Percentiles rank a stretch among this genome's conserved stretches.
phyloP scores from a whole-genome alignment of 2,329 filamentous ascomycete genomes.

The Claviceps digitariae region DNA sequence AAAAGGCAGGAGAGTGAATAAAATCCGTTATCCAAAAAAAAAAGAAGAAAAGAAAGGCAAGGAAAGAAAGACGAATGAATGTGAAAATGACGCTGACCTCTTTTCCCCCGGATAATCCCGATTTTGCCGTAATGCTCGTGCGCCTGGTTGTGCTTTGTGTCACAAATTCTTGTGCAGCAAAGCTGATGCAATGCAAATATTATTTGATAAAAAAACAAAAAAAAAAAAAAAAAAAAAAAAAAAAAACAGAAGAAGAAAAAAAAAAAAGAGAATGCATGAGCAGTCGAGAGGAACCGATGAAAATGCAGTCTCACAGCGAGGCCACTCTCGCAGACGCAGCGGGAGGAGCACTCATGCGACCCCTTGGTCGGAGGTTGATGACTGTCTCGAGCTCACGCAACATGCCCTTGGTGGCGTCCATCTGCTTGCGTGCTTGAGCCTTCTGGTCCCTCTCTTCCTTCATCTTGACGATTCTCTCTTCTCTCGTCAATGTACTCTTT shows the following conservation, averaged over 20 bases:
- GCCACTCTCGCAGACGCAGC: conserved; percentile 14
- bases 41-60: neutral
- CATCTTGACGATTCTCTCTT: conserved; percentile 79
- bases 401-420: conserved; percentile 79
- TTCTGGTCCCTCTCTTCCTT: conserved; percentile 72
- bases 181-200: neutral
- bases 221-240: neutral
- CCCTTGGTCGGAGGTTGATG: conserved; percentile 44
- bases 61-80: neutral
- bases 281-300: neutral
- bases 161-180: neutral
- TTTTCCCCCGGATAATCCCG: neutral
- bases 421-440: conserved; percentile 55
- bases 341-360: conserved; percentile 22
- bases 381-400: conserved; percentile 85
- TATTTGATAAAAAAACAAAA: neutral
- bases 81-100: neutral
- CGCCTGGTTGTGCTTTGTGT: conserved; percentile 1
- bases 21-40: conserved; percentile 1
- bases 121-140: neutral
- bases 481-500: conserved; percentile 59
- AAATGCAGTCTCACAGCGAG: conserved; percentile 24
- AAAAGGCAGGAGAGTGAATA: neutral
- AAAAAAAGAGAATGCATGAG: neutral
- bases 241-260: neutral